Percentiles rank a stretch among this genome's conserved stretches.
Conservation (phyloP, 2,329 filamentous ascomycete species). For the Escovopsis weberi region DNA sequence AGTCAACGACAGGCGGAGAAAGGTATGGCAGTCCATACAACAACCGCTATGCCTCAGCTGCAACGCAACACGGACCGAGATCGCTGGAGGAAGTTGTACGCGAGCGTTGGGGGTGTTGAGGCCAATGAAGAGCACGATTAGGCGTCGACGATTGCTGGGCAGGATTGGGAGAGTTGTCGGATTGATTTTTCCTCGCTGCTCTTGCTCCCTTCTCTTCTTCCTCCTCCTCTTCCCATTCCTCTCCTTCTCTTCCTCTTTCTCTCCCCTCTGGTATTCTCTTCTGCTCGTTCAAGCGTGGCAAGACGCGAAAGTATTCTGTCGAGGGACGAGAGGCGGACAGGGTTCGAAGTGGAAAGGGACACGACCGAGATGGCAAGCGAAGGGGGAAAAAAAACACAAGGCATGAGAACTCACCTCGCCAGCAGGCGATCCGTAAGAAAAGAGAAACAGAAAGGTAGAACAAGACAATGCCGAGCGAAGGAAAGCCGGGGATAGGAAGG, state of each 20-base stretch:
- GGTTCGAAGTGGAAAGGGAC: neutral
- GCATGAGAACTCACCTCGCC: conserved; percentile 5
- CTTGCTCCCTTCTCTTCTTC: neutral
- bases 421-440: neutral
- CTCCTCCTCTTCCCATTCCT: neutral
- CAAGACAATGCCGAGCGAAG: neutral
- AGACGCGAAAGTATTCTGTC: neutral
- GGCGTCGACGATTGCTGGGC: conserved; percentile 1
- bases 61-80: conserved; percentile 5
- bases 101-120: neutral
- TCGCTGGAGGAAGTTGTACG: conserved; percentile 5
- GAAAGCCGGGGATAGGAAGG: neutral
- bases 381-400: neutral
- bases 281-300: neutral
- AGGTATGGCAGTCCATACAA: neutral
- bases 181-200: neutral
- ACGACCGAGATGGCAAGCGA: neutral
- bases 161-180: neutral
- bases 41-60: conserved; percentile 4
- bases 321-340: neutral
- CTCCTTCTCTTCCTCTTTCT: neutral
- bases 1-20: neutral
- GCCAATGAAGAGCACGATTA: neutral
- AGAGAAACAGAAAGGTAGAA: neutral
- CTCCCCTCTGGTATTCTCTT: neutral